A percentile compares a stretch with the other conserved stretches of the same genome.
Evolutionary conservation across 2,329 filamentous ascomycete species (phyloP).

Genomic region (Clarireedia monteithiana): DNA sequence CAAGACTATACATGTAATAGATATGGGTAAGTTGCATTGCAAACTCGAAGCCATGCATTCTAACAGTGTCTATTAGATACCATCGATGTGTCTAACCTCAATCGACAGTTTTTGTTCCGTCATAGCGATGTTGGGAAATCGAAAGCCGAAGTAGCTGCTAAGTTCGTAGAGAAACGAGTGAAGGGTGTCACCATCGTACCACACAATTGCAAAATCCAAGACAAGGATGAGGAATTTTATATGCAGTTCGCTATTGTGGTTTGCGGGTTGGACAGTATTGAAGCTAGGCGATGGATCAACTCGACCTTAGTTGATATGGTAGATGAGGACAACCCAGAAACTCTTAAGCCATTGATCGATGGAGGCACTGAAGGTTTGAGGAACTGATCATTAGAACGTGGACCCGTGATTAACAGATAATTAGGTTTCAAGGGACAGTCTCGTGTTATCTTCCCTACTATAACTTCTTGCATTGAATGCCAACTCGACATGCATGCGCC

Average conservation of each 20-base stretch:
- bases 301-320: conserved; percentile 86
- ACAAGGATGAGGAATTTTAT: conserved; percentile 94
- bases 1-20: conserved; percentile 95
- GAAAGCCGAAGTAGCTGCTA: conserved; percentile 88
- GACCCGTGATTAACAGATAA: neutral
- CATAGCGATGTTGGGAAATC: conserved; percentile 83
- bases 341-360: conserved; percentile 87
- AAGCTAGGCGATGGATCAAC: conserved; percentile 98
- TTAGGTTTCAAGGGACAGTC: conserved; percentile 90
- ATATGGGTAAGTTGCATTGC: conserved; percentile 66
- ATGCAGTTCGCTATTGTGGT: conserved; percentile 93
- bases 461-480: conserved; percentile 96
- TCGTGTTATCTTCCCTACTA: conserved; percentile 80
- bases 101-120: conserved; percentile 94
- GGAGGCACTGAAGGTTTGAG: conserved; percentile 78
- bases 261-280: conserved; percentile 93
- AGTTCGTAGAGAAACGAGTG: conserved; percentile 83
- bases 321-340: conserved; percentile 73
- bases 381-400: neutral
- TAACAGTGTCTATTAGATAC: conserved; percentile 56
- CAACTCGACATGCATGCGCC: conserved; percentile 98
- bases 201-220: conserved; percentile 91
- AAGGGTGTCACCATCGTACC: conserved; percentile 88
- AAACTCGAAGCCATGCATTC: too few relatives aligned
- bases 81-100: conserved; percentile 96